Percentiles rank a stretch among this genome's conserved stretches.
These are phyloP conservation scores for Sextonia rubra DNA, from an alignment of 164 flowering plant genomes.

Conservation along the genomic window DNA sequence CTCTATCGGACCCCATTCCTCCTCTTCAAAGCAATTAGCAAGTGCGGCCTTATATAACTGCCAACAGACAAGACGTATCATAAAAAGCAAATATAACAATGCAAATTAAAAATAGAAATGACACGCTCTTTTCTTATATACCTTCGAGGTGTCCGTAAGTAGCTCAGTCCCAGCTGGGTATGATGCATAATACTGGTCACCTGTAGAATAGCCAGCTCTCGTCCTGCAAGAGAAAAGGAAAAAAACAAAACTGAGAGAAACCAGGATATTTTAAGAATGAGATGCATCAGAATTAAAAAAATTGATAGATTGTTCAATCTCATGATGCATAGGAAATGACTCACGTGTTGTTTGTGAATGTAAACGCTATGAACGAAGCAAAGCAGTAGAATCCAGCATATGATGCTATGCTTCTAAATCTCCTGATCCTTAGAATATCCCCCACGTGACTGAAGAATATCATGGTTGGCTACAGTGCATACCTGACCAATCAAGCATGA, in stretches of 20 bases:
- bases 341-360: conserved; percentile 79
- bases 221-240: conserved; percentile 45
- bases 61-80: not conserved
- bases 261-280: not conserved
- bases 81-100: not conserved
- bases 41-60: conserved; percentile 88
- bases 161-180: conserved; percentile 88
- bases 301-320: not conserved
- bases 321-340: conserved; percentile 17
- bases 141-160: conserved; percentile 71
- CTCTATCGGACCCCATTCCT: conserved; percentile 95
- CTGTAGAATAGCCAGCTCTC: conserved; percentile 84
- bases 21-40: conserved; percentile 82
- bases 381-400: conserved; percentile 72
- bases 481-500: not conserved
- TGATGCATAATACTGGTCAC: conserved; percentile 81
- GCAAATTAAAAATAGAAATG: not conserved
- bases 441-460: conserved; percentile 36
- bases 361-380: conserved; percentile 39
- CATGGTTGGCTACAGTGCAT: conserved; percentile 17
- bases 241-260: not conserved
- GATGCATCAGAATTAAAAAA: not conserved
- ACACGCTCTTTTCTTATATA: conserved; percentile 12
- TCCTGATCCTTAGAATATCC: conserved; percentile 68
- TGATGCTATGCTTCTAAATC: conserved; percentile 60